Conservation (phyloP, 805 yeast genomes). For the Grigorovia jiainica region DNA sequence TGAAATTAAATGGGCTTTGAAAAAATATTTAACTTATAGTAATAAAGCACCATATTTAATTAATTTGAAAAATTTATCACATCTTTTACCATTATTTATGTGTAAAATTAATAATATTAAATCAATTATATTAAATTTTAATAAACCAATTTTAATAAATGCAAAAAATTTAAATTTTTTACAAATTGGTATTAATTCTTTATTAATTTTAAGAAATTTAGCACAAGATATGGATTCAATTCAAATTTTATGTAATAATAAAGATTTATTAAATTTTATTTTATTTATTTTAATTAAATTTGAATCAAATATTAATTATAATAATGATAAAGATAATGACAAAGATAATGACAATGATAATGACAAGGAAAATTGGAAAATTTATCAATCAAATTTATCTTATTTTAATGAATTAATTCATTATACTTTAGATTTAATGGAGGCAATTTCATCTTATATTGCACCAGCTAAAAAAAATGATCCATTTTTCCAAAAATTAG, state of each 20-base stretch:
- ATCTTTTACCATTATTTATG: constrained; percentile 30
- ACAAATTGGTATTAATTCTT: constrained; percentile 30
- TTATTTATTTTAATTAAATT: constrained; percentile 27
- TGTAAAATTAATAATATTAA: constrained; percentile 22
- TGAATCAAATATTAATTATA: constrained; percentile 15
- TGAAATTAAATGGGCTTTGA: constrained; percentile 67
- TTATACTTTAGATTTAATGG: constrained; percentile 71
- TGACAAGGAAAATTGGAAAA: too few species aligned
- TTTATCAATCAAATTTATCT: constrained; percentile 27
- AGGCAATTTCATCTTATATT: constrained; percentile 72
- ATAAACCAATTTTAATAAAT: constrained; percentile 14
- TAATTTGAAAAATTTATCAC: constrained; percentile 35
- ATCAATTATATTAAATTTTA: constrained; percentile 19
- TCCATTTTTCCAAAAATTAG: constrained; percentile 44
- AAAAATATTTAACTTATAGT: constrained; percentile 30
- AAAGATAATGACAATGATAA: too few species aligned
- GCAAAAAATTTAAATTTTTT: constrained; percentile 10
- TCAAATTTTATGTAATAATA: constrained; percentile 55
- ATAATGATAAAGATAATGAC: constrained; percentile 7
- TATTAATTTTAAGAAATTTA: constrained; percentile 63
- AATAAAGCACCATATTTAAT: constrained; percentile 42
- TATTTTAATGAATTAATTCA: constrained; percentile 48
- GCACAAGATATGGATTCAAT: constrained; percentile 80
- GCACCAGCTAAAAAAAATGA: constrained; percentile 69
- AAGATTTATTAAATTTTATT: constrained; percentile 37